Percentiles rank a stretch among this genome's conserved stretches.
These are phyloP conservation scores for Alternaria novae-zelandiae DNA, from an alignment of 2,329 filamentous ascomycete genomes.

Conservation along the genomic window DNA sequence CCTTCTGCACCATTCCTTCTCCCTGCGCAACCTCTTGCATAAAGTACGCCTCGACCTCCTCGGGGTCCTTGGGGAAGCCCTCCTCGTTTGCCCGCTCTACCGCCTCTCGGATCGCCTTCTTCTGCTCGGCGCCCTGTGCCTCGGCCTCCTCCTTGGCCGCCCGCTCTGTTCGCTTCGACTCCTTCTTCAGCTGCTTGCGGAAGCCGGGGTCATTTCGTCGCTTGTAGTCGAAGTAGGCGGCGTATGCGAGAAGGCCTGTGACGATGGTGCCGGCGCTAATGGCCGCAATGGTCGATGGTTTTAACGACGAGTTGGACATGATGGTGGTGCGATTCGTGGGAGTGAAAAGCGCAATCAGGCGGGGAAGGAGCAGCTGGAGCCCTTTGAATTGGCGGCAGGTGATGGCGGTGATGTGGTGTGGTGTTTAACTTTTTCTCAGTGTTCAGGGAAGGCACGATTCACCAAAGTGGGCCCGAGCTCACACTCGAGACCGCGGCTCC, in stretches of 20 bases:
- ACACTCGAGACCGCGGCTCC: conserved; percentile 16
- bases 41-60: conserved; percentile 95
- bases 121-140: conserved; percentile 69
- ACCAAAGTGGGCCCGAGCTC: conserved; percentile 33
- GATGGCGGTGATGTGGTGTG: conserved; percentile 19
- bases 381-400: conserved; percentile 12
- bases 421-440: conserved; percentile 14
- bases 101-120: conserved; percentile 73
- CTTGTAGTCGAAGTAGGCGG: conserved; percentile 71
- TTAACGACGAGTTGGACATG: conserved; percentile 31
- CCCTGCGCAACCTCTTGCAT: conserved; percentile 93
- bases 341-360: conserved; percentile 1
- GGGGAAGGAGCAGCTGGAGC: conserved; percentile 1
- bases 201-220: conserved; percentile 69
- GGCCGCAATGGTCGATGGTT: conserved; percentile 60
- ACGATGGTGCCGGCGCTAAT: conserved; percentile 65
- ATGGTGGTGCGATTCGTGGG: conserved; percentile 6
- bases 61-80: conserved; percentile 87
- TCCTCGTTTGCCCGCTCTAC: conserved; percentile 86
- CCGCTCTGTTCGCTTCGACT: conserved; percentile 75
- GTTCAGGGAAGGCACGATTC: conserved; percentile 29
- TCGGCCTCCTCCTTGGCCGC: conserved; percentile 75
- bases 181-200: conserved; percentile 70
- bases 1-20: conserved; percentile 81
- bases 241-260: conserved; percentile 67